Percentiles rank a stretch among this genome's conserved stretches.
These are phyloP conservation scores for Chlorella sp. DNA, from an alignment of 139 green algal genomes.

Conservation along the genomic window DNA sequence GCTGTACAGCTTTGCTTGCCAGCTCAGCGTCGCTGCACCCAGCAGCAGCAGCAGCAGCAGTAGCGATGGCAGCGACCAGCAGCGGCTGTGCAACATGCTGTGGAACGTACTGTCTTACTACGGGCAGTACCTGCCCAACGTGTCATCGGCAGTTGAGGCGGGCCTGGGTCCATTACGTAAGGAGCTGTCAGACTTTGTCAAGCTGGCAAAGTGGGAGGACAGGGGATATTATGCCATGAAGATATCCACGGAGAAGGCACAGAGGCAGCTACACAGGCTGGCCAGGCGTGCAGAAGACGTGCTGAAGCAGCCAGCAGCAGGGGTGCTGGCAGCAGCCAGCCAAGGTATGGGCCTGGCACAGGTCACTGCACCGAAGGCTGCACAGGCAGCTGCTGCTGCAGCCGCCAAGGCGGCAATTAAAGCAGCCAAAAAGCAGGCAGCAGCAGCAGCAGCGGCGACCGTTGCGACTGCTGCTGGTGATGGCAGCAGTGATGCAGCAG, in stretches of 20 bases:
- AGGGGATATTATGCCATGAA: slow-evolving; percentile 85
- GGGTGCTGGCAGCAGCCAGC: slow-evolving; percentile 34
- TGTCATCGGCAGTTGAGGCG: slow-evolving; percentile 44
- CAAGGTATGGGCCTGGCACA: slow-evolving; percentile 34
- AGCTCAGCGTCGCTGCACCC: slow-evolving; percentile 34
- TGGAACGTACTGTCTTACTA: slow-evolving; percentile 81
- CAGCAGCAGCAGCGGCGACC: too few relatives aligned
- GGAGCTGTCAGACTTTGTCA: slow-evolving; percentile 88
- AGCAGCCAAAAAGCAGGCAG: too few relatives aligned
- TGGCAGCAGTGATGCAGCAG: too few relatives aligned
- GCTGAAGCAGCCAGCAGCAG: slow-evolving; percentile 42
- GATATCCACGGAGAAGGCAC: slow-evolving; percentile 71
- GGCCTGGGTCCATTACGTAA: slow-evolving; percentile 67
- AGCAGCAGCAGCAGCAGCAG: slow-evolving; percentile 12
- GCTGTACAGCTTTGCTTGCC: slow-evolving; percentile 45
- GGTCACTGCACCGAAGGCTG: too few relatives aligned
- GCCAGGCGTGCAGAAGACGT: slow-evolving; percentile 38
- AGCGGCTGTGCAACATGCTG: slow-evolving; percentile 39
- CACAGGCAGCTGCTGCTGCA: too few relatives aligned
- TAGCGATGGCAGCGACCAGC: background rate
- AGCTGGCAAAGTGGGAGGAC: slow-evolving; percentile 97
- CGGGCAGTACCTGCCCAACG: slow-evolving; percentile 58
- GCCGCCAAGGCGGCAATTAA: too few relatives aligned
- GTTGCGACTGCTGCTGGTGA: too few relatives aligned
- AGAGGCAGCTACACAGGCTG: slow-evolving; percentile 80